Percentiles rank a stretch among this genome's conserved stretches.
phyloP scores from a whole-genome alignment of 2,329 filamentous ascomycete genomes.

The Hypoxylon sp. region DNA sequence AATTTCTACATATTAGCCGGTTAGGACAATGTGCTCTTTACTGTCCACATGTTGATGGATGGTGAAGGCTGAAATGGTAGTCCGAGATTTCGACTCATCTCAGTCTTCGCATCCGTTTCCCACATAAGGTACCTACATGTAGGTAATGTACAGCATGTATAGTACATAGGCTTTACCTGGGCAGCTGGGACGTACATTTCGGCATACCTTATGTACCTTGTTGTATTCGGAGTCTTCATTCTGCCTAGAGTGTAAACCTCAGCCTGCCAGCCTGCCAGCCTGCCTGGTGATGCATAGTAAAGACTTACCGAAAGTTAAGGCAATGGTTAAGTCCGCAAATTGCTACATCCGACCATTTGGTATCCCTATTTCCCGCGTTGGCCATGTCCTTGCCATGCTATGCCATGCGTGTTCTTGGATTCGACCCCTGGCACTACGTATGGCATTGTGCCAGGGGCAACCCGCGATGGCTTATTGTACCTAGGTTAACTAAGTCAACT shows the following conservation, averaged over 20 bases:
- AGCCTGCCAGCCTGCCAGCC: neutral
- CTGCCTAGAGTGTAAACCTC: neutral
- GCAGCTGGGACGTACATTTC: neutral
- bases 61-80: constrained; percentile 1
- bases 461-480: constrained; percentile 17
- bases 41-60: constrained; percentile 1
- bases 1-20: constrained; percentile 4
- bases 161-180: neutral
- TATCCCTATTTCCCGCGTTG: constrained; percentile 8
- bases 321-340: neutral
- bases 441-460: constrained; percentile 14
- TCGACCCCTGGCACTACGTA: constrained; percentile 18
- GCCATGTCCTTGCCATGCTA: neutral
- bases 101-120: constrained; percentile 2
- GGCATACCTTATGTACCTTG: no score
- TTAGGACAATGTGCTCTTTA: neutral
- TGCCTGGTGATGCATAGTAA: neutral
- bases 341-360: constrained; percentile 7
- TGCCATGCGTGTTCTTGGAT: constrained; percentile 15
- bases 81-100: neutral
- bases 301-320: constrained; percentile 5
- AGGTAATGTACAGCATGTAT: constrained; percentile 14
- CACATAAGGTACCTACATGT: constrained; percentile 22
- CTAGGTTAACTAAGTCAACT: no score
- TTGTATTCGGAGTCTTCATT: no score